Evolutionary conservation across 177 flowering plant species (phyloP).

Genomic region (Vitis hybrid): DNA sequence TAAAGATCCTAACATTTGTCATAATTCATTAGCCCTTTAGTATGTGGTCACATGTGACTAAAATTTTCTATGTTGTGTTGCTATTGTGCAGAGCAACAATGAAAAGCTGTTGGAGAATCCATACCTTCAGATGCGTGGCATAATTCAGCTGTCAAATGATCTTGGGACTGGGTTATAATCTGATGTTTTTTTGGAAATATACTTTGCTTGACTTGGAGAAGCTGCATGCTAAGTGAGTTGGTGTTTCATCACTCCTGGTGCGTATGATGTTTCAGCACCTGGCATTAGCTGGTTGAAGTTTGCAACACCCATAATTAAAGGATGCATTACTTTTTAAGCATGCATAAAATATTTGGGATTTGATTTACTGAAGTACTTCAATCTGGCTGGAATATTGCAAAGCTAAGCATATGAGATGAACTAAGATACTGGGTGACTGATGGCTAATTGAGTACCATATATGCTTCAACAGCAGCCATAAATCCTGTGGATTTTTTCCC

Average conservation of each 20-base stretch:
- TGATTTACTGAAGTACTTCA: conserved; percentile 5
- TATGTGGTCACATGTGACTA: not conserved
- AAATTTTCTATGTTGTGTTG: conserved; percentile 4
- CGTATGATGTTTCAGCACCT: conserved; percentile 12
- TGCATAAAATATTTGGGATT: conserved; percentile 1
- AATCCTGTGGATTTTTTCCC: conserved; percentile 1
- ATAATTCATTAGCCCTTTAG: not conserved
- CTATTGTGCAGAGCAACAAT: conserved; percentile 77
- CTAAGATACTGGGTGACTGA: conserved; percentile 5
- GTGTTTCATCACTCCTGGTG: not conserved
- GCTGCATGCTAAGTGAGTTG: conserved; percentile 5
- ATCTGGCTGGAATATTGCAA: not conserved
- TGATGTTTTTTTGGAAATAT: conserved; percentile 4
- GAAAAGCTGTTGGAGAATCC: conserved; percentile 98
- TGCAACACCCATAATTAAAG: not conserved
- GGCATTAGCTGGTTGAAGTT: conserved; percentile 14
- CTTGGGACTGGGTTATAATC: conserved; percentile 40
- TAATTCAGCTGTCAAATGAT: conserved; percentile 84
- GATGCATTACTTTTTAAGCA: conserved; percentile 14
- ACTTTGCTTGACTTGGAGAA: conserved; percentile 10
- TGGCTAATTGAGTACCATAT: conserved; percentile 3
- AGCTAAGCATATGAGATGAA: not conserved
- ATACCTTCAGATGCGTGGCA: conserved; percentile 97
- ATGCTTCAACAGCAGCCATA: conserved; percentile 5
- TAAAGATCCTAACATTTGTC: not conserved